phyloP scores from a whole-genome alignment of 2,329 filamentous ascomycete species.

The Endoconidiophora polonica region DNA sequence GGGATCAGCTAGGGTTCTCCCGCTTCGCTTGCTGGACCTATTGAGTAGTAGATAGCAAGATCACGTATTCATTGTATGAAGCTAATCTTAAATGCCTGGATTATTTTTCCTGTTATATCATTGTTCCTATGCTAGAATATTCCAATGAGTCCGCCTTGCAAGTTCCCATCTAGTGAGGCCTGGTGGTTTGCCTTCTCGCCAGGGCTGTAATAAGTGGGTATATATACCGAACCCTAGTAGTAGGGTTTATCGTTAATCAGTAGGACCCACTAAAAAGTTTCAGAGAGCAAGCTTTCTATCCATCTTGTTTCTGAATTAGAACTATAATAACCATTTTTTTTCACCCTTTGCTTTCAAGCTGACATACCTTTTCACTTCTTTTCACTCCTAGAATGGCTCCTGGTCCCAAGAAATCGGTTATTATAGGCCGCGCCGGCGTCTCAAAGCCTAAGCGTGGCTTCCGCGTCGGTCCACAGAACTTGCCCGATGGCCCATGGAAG shows the following conservation, averaged over 20 bases:
- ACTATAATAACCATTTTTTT: background rate
- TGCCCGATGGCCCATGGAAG: constrained; percentile 76
- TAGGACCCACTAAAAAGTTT: constrained; percentile 8
- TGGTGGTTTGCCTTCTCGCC: too few relatives aligned
- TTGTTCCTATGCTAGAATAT: too few relatives aligned
- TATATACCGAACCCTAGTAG: background rate
- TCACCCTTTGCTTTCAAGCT: background rate
- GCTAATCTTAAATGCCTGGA: too few relatives aligned
- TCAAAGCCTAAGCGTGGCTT: constrained; percentile 10
- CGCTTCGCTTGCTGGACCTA: too few relatives aligned
- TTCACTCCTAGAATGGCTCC: background rate
- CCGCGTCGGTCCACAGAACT: constrained; percentile 69
- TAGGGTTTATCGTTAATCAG: background rate
- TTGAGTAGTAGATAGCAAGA: too few relatives aligned
- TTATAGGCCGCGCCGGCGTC: constrained; percentile 3
- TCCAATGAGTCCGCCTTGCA: too few relatives aligned
- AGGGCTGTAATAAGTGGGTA: background rate
- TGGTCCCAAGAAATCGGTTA: background rate
- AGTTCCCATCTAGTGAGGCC: too few relatives aligned
- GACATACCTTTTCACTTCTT: background rate
- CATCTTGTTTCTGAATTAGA: background rate
- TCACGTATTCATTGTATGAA: too few relatives aligned
- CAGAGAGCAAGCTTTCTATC: background rate
- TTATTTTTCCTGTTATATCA: too few relatives aligned
- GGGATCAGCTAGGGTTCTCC: too few relatives aligned